These are phyloP conservation scores for Huiozyma sinensis DNA, from an alignment of 805 yeast species.

Conservation along the genomic window DNA sequence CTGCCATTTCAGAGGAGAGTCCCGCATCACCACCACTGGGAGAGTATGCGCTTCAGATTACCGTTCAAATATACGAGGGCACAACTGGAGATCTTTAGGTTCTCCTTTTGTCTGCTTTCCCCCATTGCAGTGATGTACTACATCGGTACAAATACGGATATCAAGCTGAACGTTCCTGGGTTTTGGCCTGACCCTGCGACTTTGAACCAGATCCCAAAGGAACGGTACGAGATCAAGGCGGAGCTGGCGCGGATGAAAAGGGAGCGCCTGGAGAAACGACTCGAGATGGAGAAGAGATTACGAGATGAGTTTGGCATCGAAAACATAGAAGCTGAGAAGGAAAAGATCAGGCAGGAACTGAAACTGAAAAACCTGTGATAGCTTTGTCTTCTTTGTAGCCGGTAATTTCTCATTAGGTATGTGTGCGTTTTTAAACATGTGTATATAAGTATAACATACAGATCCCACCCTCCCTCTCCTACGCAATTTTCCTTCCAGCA, in stretches of 20 bases:
- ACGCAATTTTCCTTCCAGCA: background rate
- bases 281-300: conserved; percentile 62
- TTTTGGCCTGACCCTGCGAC: conserved; percentile 97
- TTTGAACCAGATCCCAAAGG: conserved; percentile 83
- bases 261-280: conserved; percentile 63
- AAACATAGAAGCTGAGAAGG: conserved; percentile 14
- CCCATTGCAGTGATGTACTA: conserved; percentile 91
- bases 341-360: conserved; percentile 19
- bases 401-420: too few relatives aligned
- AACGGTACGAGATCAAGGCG: conserved; percentile 81
- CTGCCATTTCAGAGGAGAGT: too few relatives aligned
- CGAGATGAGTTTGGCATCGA: conserved; percentile 53
- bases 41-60: conserved; percentile 9
- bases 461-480: background rate
- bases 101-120: conserved; percentile 72
- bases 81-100: conserved; percentile 46
- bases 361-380: too few relatives aligned
- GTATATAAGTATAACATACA: too few relatives aligned
- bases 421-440: too few relatives aligned
- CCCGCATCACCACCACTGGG: background rate
- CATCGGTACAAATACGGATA: conserved; percentile 84
- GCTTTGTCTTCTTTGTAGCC: too few relatives aligned
- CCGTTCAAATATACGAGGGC: conserved; percentile 35
- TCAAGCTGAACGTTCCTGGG: conserved; percentile 81
- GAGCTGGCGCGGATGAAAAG: conserved; percentile 80